These are phyloP conservation scores for Prunus salicina DNA, from an alignment of 306 rosid genomes.

Conservation along the genomic window DNA sequence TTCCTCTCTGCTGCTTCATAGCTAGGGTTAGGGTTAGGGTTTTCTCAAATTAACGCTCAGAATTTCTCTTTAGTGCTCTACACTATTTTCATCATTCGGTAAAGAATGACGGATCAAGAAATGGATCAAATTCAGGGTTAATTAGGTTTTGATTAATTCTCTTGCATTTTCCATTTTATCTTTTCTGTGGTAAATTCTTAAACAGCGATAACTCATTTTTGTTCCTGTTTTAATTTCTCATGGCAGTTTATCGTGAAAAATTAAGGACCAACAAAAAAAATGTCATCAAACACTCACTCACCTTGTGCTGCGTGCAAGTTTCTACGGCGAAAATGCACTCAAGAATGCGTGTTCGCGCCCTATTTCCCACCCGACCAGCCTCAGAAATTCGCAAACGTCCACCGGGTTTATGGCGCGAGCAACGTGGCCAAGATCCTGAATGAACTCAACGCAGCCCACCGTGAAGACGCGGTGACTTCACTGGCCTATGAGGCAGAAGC, in stretches of 20 bases:
- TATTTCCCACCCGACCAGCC: slow-evolving; percentile 95
- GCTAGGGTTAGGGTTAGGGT: slow-evolving; percentile 10
- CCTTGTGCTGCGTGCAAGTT: slow-evolving; percentile 95
- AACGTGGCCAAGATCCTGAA: slow-evolving; percentile 79
- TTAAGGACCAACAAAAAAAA: slow-evolving; percentile 13
- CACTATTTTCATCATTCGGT: background rate
- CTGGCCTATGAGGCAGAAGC: slow-evolving; percentile 86
- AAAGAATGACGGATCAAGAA: background rate
- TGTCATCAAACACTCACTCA: slow-evolving; percentile 49
- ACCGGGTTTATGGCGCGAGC: slow-evolving; percentile 86
- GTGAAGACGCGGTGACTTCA: slow-evolving; percentile 84
- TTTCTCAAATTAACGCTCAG: background rate
- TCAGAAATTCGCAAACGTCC: slow-evolving; percentile 74
- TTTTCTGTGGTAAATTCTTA: background rate
- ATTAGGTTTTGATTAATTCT: background rate
- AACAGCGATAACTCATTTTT: background rate
- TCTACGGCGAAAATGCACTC: slow-evolving; percentile 80
- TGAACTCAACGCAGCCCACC: slow-evolving; percentile 55
- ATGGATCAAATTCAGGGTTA: slow-evolving; percentile 1
- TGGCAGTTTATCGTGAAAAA: background rate
- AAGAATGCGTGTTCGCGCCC: slow-evolving; percentile 88
- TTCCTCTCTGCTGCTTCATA: background rate
- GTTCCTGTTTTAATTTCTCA: background rate
- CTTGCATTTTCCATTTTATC: background rate
- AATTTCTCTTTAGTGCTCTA: background rate